Evolutionary conservation across 2,329 filamentous ascomycete species (phyloP).

Genomic region (Epicoccum sorghinum): DNA sequence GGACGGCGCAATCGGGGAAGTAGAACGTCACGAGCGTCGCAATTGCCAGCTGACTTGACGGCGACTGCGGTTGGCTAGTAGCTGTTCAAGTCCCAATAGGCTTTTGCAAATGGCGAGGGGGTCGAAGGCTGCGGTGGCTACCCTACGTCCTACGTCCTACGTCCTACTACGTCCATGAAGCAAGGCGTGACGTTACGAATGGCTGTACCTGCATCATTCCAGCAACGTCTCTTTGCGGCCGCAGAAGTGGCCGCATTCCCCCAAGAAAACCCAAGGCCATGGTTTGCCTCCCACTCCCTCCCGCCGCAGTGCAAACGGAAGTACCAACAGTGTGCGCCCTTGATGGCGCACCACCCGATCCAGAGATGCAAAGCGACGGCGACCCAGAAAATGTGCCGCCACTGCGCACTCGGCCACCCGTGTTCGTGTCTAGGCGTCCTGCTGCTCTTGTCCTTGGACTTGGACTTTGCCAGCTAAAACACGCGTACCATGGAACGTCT

Average conservation of each 20-base stretch:
- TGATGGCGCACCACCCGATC: background rate
- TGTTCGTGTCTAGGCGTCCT: no score
- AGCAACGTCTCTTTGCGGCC: slow-evolving; percentile 1
- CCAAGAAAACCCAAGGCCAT: slow-evolving; percentile 1
- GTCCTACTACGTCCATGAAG: no score
- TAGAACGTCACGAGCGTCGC: slow-evolving; percentile 4
- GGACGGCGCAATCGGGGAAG: background rate
- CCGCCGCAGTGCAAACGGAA: slow-evolving; percentile 11
- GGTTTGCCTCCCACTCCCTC: slow-evolving; percentile 13
- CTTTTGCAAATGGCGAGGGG: background rate
- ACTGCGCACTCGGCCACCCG: background rate
- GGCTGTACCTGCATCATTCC: slow-evolving; percentile 8
- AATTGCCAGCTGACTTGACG: slow-evolving; percentile 3
- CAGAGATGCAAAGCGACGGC: background rate
- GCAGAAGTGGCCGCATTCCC: slow-evolving; percentile 5
- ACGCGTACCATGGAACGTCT: slow-evolving; percentile 11
- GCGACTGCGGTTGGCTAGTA: background rate
- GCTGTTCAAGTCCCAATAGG: background rate
- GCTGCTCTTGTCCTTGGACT: background rate
- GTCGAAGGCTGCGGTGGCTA: background rate
- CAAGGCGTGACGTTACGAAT: no score
- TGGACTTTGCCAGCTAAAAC: slow-evolving; percentile 9
- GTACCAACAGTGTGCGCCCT: background rate
- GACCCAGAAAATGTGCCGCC: background rate
- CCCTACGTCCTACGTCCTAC: no score